These are phyloP conservation scores for Hapsidospora chrysogenum DNA, from an alignment of 495 filamentous ascomycete genomes.

Conservation along the genomic window DNA sequence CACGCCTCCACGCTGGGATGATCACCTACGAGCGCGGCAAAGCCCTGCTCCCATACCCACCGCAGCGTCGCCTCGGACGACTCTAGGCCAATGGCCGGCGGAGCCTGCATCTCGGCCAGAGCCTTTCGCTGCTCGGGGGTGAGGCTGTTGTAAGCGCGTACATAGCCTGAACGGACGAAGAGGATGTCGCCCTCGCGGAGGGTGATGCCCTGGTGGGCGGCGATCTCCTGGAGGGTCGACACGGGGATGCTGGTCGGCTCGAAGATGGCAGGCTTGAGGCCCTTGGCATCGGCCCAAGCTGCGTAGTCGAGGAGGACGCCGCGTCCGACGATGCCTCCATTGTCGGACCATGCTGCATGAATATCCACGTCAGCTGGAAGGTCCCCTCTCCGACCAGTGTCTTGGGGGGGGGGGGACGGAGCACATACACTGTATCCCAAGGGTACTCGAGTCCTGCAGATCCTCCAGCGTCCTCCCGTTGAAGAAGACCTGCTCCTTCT, in stretches of 20 bases:
- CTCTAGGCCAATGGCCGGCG: slow-evolving; percentile 28
- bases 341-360: slow-evolving; percentile 4
- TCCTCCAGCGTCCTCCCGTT: background rate
- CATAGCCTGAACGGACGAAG: slow-evolving; percentile 35
- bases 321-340: slow-evolving; percentile 29
- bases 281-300: slow-evolving; percentile 9
- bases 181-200: slow-evolving; percentile 36
- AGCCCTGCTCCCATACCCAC: slow-evolving; percentile 33
- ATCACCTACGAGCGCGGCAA: slow-evolving; percentile 37
- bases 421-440: background rate
- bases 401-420: too few species aligned
- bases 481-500: background rate
- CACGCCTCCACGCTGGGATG: slow-evolving; percentile 26
- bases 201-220: slow-evolving; percentile 14
- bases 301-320: slow-evolving; percentile 41
- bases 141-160: slow-evolving; percentile 21
- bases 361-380: too few species aligned
- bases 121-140: slow-evolving; percentile 12
- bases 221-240: slow-evolving; percentile 20
- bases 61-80: slow-evolving; percentile 20
- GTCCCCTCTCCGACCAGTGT: too few species aligned
- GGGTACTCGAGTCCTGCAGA: background rate
- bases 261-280: slow-evolving; percentile 20
- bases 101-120: slow-evolving; percentile 11
- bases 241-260: slow-evolving; percentile 21